A percentile compares a stretch with the other conserved stretches of the same genome.
phyloP scores from a whole-genome alignment of 106 monocot genomes.

The Alisma plantagoaquatica region DNA sequence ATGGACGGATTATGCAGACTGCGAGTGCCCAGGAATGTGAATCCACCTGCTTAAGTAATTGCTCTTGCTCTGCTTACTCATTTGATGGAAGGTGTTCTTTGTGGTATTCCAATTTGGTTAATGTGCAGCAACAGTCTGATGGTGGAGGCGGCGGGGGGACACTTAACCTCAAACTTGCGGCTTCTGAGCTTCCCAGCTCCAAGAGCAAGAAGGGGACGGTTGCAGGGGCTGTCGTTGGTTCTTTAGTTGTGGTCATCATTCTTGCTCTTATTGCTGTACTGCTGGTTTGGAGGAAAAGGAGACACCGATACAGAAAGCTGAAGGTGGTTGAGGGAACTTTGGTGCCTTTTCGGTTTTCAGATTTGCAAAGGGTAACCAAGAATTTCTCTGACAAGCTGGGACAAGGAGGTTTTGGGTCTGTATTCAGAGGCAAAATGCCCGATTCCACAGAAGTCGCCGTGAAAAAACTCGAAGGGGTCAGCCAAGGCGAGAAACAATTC shows the following conservation, averaged over 20 bases:
- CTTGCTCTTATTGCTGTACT: not conserved
- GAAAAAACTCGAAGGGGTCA: slow-evolving; percentile 13
- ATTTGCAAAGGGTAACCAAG: slow-evolving; percentile 8
- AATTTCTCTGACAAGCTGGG: slow-evolving; percentile 17
- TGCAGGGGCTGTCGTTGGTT: not conserved
- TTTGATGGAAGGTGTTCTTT: slow-evolving; percentile 14
- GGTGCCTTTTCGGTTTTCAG: slow-evolving; percentile 7
- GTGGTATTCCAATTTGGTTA: slow-evolving; percentile 23
- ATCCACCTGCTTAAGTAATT: slow-evolving; percentile 27
- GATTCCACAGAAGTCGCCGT: slow-evolving; percentile 12
- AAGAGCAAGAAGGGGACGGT: not conserved
- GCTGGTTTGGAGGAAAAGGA: not conserved
- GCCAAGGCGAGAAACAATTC: slow-evolving; percentile 19
- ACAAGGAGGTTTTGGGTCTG: slow-evolving; percentile 9
- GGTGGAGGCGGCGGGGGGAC: not conserved
- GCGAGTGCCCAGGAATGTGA: slow-evolving; percentile 17
- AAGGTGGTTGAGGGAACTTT: slow-evolving; percentile 1
- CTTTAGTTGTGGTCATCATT: not conserved
- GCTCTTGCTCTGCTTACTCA: slow-evolving; percentile 39
- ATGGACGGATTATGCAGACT: not conserved
- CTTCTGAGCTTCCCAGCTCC: slow-evolving; percentile 11
- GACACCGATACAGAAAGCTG: not conserved
- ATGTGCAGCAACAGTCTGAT: slow-evolving; percentile 19
- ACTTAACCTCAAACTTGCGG: slow-evolving; percentile 21
- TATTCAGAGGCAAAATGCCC: slow-evolving; percentile 9